Evolutionary conservation across 2,329 filamentous ascomycete species (phyloP).

Genomic region (Alternaria brassicae): DNA sequence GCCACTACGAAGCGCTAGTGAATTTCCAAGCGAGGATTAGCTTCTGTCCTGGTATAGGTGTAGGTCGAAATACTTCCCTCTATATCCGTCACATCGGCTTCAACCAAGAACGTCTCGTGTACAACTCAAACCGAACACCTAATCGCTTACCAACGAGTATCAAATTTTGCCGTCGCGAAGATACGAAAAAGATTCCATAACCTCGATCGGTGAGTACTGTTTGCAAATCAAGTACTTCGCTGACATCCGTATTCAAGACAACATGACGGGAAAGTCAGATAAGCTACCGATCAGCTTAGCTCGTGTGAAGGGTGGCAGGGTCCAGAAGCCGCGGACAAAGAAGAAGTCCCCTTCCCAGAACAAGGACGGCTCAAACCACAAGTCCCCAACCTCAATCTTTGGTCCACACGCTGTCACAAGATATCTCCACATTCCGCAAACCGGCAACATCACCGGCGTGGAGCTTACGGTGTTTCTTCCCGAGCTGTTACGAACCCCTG

Average conservation of each 20-base stretch:
- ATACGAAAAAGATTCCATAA: not conserved
- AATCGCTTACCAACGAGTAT: not conserved
- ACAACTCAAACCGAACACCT: not conserved
- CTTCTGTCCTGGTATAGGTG: not conserved
- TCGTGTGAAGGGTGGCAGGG: not conserved
- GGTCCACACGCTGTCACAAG: not conserved
- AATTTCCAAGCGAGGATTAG: not conserved
- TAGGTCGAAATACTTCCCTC: not conserved
- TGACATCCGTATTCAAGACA: not conserved
- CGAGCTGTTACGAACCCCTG: not conserved
- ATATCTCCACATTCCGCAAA: constrained; percentile 3
- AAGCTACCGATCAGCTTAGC: not conserved
- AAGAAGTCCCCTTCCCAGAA: not conserved
- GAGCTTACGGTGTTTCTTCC: constrained; percentile 11
- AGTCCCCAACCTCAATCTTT: not conserved
- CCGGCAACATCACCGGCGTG: constrained; percentile 13
- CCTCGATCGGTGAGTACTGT: not conserved
- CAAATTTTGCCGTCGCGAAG: not conserved
- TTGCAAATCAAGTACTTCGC: not conserved
- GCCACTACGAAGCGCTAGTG: not conserved
- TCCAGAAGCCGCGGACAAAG: not conserved
- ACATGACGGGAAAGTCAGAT: not conserved
- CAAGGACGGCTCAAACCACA: not conserved
- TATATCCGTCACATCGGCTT: not conserved
- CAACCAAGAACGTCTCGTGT: not conserved